Evolutionary conservation across 352 stramenopile genomes (phyloP).

Genomic region (Pythium phragmitis): DNA sequence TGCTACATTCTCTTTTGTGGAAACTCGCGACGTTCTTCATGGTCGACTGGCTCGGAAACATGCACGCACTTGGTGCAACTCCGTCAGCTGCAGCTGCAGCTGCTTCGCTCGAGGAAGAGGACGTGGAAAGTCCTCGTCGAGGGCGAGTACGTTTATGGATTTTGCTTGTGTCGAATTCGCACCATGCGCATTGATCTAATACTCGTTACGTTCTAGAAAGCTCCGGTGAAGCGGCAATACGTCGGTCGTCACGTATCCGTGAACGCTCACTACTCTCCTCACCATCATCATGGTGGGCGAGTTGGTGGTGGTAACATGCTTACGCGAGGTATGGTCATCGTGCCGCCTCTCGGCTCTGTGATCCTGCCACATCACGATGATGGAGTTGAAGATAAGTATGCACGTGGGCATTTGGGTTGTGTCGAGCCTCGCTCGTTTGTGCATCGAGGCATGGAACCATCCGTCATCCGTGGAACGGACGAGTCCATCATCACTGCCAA

Average conservation of each 20-base stretch:
- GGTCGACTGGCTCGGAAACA: constrained; percentile 35
- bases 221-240: constrained; percentile 12
- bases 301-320: constrained; percentile 19
- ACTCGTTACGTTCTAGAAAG: constrained; percentile 10
- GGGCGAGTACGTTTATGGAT: not conserved
- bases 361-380: constrained; percentile 27
- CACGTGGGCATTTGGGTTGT: not conserved
- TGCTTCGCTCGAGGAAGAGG: constrained; percentile 18
- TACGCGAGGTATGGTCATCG: constrained; percentile 36
- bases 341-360: constrained; percentile 33
- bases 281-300: constrained; percentile 13
- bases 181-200: constrained; percentile 3
- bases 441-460: constrained; percentile 1
- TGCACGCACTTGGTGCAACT: constrained; percentile 7
- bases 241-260: constrained; percentile 17
- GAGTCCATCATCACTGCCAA: constrained; percentile 9
- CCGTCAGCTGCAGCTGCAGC: constrained; percentile 3
- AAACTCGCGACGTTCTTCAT: constrained; percentile 53
- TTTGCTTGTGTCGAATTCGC: not conserved
- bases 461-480: not conserved
- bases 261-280: constrained; percentile 9
- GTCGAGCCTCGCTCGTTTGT: constrained; percentile 8
- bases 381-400: constrained; percentile 2
- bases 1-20: constrained; percentile 40
- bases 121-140: constrained; percentile 20